Base-by-base conservation (phyloP, 1,139 yeast genomes). In the Geotrichum aggregatum region DNA sequence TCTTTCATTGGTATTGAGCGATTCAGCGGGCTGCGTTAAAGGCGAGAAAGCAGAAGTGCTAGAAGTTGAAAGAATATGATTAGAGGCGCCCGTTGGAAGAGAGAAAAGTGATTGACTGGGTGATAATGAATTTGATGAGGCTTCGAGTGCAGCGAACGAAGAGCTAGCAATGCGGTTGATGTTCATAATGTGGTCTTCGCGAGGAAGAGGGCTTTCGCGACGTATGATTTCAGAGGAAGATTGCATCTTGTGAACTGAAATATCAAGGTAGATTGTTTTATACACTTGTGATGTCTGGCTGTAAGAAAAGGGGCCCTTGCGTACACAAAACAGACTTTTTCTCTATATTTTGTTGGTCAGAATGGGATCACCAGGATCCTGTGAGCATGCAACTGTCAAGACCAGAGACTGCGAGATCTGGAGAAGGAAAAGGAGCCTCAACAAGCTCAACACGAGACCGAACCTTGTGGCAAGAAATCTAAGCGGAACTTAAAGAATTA, bases 121-220 rank as follows among this genome's bases (percentile, higher is more conserved):
- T 3, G 49, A 39, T 11, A 16, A 30, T 19, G 21, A 30, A n/a
- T 42, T 13, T 10, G 26, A 28, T 30, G 43, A 7, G 19, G 35
- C 24, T 13, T 22, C 38, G 14, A 16, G 8, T 13, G 47, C 28
- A 8, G 39, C 7, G 3, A 16, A 10, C 13, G 35, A 16, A 18
- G 49, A 13, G 21, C 22, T 31, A 10, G 49, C 39, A 10, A 46
- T 22, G 19, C 49, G 39, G 18, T 39, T 46, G 26, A 46, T 39
- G 28, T 46, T 46, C 44, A 46, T 31, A 21, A 46, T 38, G 22
- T 39, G 44, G 21, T 46, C 49, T 26, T 46, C 49, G 11, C 44
- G 39, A 11, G 49, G 39, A 10, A 46, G 16, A 13, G 49, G 44
- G 28, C 49, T 46, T 14, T 46, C 49, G 21, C 44, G 49, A 21